Percentiles rank a stretch among this genome's conserved stretches.
Conservation (phyloP, 176 grass and related monocot species). For the Hordeum vulgare region MorexV3_pseudomolecules_assembly NC_058524.1:587138556-587139055, state of each 20-base stretch:
- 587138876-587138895: too few relatives aligned
- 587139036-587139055: slow-evolving; percentile 84
- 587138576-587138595: slow-evolving; percentile 42
- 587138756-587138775: slow-evolving; percentile 94
- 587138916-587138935: too few relatives aligned
- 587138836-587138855: not conserved
- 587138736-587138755: slow-evolving; percentile 45
- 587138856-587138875: slow-evolving; percentile 37
- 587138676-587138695: slow-evolving; percentile 62
- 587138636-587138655: not conserved
- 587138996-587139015: slow-evolving; percentile 48
- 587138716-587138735: slow-evolving; percentile 40
- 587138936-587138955: slow-evolving; percentile 14
- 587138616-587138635: not conserved
- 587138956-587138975: slow-evolving; percentile 78
- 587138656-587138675: slow-evolving; percentile 19
- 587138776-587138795: slow-evolving; percentile 26
- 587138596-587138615: not conserved
- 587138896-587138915: too few relatives aligned
- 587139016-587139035: slow-evolving; percentile 89
- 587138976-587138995: slow-evolving; percentile 55
- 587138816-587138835: not conserved
- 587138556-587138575: slow-evolving; percentile 49
- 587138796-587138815: not conserved
- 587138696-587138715: slow-evolving; percentile 21